Conservation (phyloP, 1,139 yeast genomes). For the Ogataea hybrid region DNA sequence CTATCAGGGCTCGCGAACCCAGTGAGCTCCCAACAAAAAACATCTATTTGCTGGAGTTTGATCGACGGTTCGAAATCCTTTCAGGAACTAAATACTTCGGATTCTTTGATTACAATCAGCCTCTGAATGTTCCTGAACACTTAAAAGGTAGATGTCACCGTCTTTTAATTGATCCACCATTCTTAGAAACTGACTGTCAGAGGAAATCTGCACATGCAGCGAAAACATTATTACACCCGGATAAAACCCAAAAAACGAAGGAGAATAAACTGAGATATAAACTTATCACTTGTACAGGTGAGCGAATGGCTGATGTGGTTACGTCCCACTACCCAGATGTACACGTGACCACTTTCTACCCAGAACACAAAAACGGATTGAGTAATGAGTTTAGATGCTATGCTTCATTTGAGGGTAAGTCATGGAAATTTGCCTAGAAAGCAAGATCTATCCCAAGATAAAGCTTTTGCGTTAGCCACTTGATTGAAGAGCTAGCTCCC, state of each 20-base stretch:
- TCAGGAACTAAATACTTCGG: slow-evolving; percentile 68
- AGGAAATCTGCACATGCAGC: slow-evolving; percentile 72
- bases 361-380: slow-evolving; percentile 81
- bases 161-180: slow-evolving; percentile 86
- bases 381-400: slow-evolving; percentile 88
- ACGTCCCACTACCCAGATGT: slow-evolving; percentile 63
- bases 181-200: slow-evolving; percentile 78
- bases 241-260: slow-evolving; percentile 37
- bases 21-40: slow-evolving; percentile 60
- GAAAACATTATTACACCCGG: slow-evolving; percentile 49
- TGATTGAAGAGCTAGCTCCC: too few relatives aligned
- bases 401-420: slow-evolving; percentile 63
- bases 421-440: slow-evolving; percentile 41
- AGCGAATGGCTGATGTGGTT: slow-evolving; percentile 71
- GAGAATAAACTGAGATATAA: slow-evolving; percentile 46
- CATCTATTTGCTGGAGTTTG: slow-evolving; percentile 75
- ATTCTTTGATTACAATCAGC: slow-evolving; percentile 72
- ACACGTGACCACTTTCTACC: slow-evolving; percentile 61
- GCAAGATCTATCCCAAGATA: too few relatives aligned
- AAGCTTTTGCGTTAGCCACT: too few relatives aligned
- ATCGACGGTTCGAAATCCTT: slow-evolving; percentile 67
- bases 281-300: slow-evolving; percentile 80
- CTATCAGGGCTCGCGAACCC: slow-evolving; percentile 54
- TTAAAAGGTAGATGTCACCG: slow-evolving; percentile 66
- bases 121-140: slow-evolving; percentile 57